These are phyloP conservation scores for Ogataea methanolica DNA, from an alignment of 805 yeast genomes.

Conservation along the genomic window DNA sequence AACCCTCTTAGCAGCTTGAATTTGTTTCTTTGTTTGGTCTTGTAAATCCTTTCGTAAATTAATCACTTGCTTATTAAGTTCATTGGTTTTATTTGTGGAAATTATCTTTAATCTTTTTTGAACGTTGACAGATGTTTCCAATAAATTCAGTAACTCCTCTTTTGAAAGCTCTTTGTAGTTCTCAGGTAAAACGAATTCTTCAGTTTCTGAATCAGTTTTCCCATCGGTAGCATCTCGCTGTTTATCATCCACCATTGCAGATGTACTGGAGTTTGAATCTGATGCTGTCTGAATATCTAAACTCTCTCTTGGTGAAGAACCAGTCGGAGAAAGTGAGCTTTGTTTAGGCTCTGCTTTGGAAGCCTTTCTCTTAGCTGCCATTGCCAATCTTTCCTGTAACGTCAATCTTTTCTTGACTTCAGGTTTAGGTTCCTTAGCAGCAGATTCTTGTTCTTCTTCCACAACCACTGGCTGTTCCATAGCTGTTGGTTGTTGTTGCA, in stretches of 20 bases:
- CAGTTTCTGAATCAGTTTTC: not conserved
- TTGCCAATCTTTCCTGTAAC: constrained; percentile 78
- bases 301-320: constrained; percentile 1
- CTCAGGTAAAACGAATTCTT: constrained; percentile 11
- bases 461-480: not conserved
- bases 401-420: constrained; percentile 57
- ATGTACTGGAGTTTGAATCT: not conserved
- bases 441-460: not conserved
- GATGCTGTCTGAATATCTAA: not conserved
- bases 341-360: not conserved
- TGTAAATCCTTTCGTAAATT: constrained; percentile 21
- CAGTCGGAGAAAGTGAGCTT: not conserved
- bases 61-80: constrained; percentile 23
- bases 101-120: constrained; percentile 4
- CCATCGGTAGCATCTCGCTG: not conserved
- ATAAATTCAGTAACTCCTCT: constrained; percentile 10
- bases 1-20: constrained; percentile 8
- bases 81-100: constrained; percentile 3
- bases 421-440: constrained; percentile 1
- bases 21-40: constrained; percentile 5
- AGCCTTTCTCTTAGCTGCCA: constrained; percentile 56
- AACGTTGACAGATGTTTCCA: constrained; percentile 5
- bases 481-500: too few relatives aligned
- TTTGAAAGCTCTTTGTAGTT: constrained; percentile 7
- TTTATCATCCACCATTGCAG: not conserved